Base-by-base conservation (phyloP, 2,329 filamentous ascomycete genomes). In the Spiromastix sp. region DNA sequence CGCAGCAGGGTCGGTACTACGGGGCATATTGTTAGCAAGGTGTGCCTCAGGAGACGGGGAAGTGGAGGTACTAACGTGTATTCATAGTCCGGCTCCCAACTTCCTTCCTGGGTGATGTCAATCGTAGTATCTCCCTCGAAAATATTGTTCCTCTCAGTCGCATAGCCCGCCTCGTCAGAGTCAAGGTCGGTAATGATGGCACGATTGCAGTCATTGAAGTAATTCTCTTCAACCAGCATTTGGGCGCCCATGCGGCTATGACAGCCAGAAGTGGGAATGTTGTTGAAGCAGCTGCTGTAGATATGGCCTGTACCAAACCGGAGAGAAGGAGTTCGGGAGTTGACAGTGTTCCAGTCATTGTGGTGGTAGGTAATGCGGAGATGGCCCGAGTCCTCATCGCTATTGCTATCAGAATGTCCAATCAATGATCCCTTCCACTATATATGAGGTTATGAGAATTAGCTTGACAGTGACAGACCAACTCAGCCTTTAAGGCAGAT, bases 231-330 rank as follows among this genome's bases (percentile, higher is more conserved):
- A 11, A 65, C 60, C 15, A 66, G 59, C 5, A 61, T 45, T 47
- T 65, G 56, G 1, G 62, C 63, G 29, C 59, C 59, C 36, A 56
- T 48, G 32, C 63, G 56, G 5, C 59, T 58, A 52, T 66, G 63
- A 43, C 66, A 55, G 12, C 56, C 60, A 8, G 32, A 34, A 34
- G 60, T 56, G 17, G 42, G 44, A 12, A 57, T 51, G 16, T 49
- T 47, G 22, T 63, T 56, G 42, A 55, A 58, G 51, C 28, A 37
- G 16, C 24, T 31, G 38, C 34, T 40, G 34, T 32, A 40, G 25
- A 40, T 19, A 21, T 40, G 38, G 8, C 26, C 38, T 5, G 38
- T 40, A 8, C 38, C 38, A 20, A 37, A 40, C 6, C 38, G 38
- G 27, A 40, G 15, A n/a, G 34, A 37, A 6, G 38, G 38, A 10